phyloP scores from a whole-genome alignment of 768 basidiomycete species.

The Hygrophoropsis aurantiaca region DNA sequence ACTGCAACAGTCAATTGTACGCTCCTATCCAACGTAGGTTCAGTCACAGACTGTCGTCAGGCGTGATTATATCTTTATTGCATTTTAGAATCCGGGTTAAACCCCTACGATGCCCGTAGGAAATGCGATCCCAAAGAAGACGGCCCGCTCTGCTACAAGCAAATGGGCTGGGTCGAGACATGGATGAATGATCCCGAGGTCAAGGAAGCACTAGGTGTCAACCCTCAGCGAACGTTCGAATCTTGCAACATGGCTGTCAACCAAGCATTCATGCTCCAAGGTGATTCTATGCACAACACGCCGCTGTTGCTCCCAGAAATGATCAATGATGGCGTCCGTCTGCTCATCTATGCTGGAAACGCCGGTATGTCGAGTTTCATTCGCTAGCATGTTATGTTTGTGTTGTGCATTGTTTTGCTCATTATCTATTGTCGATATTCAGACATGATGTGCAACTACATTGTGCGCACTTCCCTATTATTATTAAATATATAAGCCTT shows the following conservation, averaged over 20 bases:
- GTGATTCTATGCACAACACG: conserved; percentile 85
- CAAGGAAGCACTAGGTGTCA: conserved; percentile 80
- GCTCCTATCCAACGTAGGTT: conserved; percentile 68
- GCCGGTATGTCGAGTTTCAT: conserved; percentile 49
- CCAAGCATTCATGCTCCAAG: conserved; percentile 75
- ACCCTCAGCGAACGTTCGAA: conserved; percentile 56
- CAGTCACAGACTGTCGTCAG: not conserved
- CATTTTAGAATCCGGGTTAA: conserved; percentile 62
- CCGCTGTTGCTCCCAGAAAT: conserved; percentile 78
- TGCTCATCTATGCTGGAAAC: conserved; percentile 89
- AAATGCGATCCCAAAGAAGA: conserved; percentile 73
- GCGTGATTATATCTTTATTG: not conserved
- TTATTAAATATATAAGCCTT: not conserved
- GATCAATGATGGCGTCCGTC: conserved; percentile 75
- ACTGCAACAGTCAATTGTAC: conserved; percentile 77
- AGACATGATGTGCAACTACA: conserved; percentile 90
- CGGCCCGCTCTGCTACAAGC: conserved; percentile 70
- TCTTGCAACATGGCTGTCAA: conserved; percentile 83
- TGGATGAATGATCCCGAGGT: conserved; percentile 80
- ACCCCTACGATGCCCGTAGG: conserved; percentile 85
- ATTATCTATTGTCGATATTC: conserved; percentile 13
- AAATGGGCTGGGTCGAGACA: conserved; percentile 85
- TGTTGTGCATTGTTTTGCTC: not conserved
- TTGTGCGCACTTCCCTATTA: conserved; percentile 40
- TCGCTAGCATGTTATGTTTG: conserved; percentile 1